Evolutionary conservation across 768 basidiomycete genomes (phyloP), one percentile per base, ranked within the genome.

Genomic region (Porphyrellus cyaneotinctus): DNA sequence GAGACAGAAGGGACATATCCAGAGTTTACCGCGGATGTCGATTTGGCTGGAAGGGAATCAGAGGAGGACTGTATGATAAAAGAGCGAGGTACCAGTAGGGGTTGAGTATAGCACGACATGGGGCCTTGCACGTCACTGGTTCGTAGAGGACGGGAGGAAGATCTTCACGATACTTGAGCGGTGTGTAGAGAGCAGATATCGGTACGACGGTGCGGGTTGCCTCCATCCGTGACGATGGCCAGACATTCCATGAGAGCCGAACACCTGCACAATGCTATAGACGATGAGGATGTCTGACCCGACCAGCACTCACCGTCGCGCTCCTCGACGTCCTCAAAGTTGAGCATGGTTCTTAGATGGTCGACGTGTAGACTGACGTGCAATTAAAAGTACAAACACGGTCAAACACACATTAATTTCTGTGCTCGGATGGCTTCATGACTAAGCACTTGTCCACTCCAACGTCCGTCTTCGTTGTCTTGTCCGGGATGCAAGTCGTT

Each of bases 1-100:
- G 47, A 99, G 78, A 74, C 97, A 99, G 77, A 99, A 98, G 5
- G 97, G 97, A 66, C 97, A 99, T 60, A 98, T 99, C 97, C 97
- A 99, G 48, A 99, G 83, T 72, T 98, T 98, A 62, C 90, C 95
- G 64, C 97, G 84, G 58, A 97, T 92, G 74, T 98, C 97, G 65
- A 99, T 95, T 78, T 97, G 95, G 70, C 97, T 98, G 67, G 22
- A 64, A 52, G 28, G 31, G 42, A 39, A 53, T 18, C 39, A 58
- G 47, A 17, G 17, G 51, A 36, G 26, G 44, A 5, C 4, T 6
- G 11, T n/a, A n/a, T 14, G 13, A 37, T 13, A 28, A 48, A 45
- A 45, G 33, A 52, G 43, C 31, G 13, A 74, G 80, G 56, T 64
- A 94, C 94, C 95, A 97, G 78, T 94, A 97, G 17, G 94, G 94